Base-by-base conservation (phyloP, 169 alveolate species). In the Plasmodium malariae region DNA sequence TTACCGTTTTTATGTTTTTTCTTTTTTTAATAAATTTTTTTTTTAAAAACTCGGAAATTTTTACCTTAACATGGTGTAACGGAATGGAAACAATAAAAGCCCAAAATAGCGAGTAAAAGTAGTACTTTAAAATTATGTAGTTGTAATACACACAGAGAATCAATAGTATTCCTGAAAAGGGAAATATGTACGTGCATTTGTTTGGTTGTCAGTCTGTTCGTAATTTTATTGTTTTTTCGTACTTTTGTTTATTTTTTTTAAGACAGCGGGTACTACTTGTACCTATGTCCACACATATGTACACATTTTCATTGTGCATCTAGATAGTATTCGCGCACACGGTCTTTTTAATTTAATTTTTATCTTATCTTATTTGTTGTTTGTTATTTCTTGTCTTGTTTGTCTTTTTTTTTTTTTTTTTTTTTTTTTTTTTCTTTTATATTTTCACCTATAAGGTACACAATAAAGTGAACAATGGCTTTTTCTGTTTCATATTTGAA, bases 11-110 rank as follows among this genome's bases (percentile, higher is more conserved):
- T 45, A 4, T 9, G 19, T 76, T 60, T 36, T 67, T 62, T 36
- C 30, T 76, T 32, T 19, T 76, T 34, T 67, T 62, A 32, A 76
- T 24, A 76, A 76, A 32, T n/a, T 36, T 26, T 54, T 76, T 54
- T 49, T 49, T 62, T 6, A 76, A 48, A 49, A 76, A 43, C 54
- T 76, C 89, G 21, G 74, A 60, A 17, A 76, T 49, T 17, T 76
- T 76, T 21, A 59, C 89, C 54, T 76, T 76, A 9, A 76, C 74
- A 76, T 76, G 89, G 59, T 74, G 85, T 40, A 92, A 88, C 9
- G 95, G 95, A 51, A 92, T 92, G 7, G 93, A 88, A 24, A 92
- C 72, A 14, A 92, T 87, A n/a, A 88, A 85, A 0, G 95, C 95
- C 95, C 95, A 92, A 54, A 92, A 92, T 37, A 92, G 63, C 4